Conservation (phyloP, 2,329 filamentous ascomycete species). For the Fusarium setosum region DNA sequence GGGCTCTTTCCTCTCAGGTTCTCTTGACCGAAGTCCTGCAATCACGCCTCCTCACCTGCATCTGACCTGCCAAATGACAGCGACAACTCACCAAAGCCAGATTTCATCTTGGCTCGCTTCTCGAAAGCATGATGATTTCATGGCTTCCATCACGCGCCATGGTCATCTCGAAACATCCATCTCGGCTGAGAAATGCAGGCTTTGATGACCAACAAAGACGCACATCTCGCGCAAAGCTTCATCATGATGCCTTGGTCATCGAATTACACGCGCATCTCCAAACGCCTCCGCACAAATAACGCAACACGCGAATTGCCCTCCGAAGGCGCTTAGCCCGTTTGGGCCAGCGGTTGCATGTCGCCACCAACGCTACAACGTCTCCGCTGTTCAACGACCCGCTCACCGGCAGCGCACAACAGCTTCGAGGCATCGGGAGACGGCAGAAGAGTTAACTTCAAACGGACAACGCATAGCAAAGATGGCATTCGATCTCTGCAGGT, state of each 20-base stretch:
- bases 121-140: neutral
- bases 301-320: conserved; percentile 6
- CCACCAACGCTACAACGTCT: neutral
- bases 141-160: conserved; percentile 5
- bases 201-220: neutral
- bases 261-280: neutral
- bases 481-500: neutral
- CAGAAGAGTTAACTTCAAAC: neutral
- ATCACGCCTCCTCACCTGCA: neutral
- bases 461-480: neutral
- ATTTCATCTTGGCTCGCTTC: neutral
- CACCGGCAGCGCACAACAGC: conserved; percentile 2
- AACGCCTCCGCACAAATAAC: conserved; percentile 4
- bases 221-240: neutral
- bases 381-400: neutral
- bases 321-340: conserved; percentile 12
- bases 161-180: conserved; percentile 1
- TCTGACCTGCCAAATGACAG: neutral
- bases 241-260: neutral
- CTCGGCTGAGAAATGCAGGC: conserved; percentile 1
- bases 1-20: too few relatives aligned
- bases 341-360: neutral
- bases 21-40: neutral
- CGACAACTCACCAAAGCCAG: neutral
- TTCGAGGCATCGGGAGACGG: neutral